A percentile compares a stretch with the other conserved stretches of the same genome.
These are phyloP conservation scores for Yamadazyma sp. DNA, from an alignment of 1,139 yeast genomes.

Conservation along the genomic window DNA sequence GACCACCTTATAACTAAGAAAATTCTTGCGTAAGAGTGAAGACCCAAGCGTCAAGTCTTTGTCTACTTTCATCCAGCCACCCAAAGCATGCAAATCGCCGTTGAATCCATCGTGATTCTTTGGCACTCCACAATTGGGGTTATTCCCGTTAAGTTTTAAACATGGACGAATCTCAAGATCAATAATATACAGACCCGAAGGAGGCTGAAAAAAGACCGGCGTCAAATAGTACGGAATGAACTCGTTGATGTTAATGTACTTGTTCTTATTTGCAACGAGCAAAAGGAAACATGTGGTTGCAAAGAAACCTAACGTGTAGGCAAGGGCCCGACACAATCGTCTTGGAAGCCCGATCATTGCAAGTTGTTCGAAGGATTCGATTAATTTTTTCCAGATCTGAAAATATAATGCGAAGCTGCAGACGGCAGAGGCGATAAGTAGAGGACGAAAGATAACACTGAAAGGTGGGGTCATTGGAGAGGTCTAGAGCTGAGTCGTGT, in stretches of 20 bases:
- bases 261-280: constrained; percentile 33
- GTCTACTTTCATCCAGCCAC: constrained; percentile 37
- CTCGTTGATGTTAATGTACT: constrained; percentile 28
- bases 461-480: neutral
- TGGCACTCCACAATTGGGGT: constrained; percentile 36
- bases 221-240: constrained; percentile 31
- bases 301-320: constrained; percentile 20
- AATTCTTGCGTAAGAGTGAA: constrained; percentile 33
- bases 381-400: neutral
- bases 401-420: neutral
- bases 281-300: constrained; percentile 21
- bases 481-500: no score
- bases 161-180: constrained; percentile 38
- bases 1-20: constrained; percentile 33
- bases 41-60: constrained; percentile 40
- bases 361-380: neutral
- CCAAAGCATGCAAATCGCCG: constrained; percentile 30
- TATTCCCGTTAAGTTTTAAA: constrained; percentile 23
- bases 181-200: constrained; percentile 35
- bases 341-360: constrained; percentile 25
- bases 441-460: neutral
- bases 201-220: constrained; percentile 43
- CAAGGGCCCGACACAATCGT: constrained; percentile 26
- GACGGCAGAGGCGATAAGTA: neutral
- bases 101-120: constrained; percentile 23